phyloP scores from a whole-genome alignment of 2,329 filamentous ascomycete species.

The Dactylella cylindrospora region DNA sequence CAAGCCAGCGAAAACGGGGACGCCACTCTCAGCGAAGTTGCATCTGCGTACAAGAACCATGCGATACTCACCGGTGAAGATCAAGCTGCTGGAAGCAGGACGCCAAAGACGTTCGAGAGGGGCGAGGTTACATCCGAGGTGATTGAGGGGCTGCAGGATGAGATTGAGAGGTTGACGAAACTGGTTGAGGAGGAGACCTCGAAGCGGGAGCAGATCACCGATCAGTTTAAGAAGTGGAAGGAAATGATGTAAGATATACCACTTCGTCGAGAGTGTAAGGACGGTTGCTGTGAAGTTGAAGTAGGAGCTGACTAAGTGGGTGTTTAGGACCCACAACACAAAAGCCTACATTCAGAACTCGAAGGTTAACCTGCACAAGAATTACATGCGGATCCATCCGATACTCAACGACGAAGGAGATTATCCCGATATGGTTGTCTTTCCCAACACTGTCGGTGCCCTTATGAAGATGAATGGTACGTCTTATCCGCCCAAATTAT shows the following conservation, averaged over 20 bases:
- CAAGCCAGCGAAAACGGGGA: constrained; percentile 38
- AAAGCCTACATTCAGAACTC: constrained; percentile 43
- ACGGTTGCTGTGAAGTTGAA: not conserved
- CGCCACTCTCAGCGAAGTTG: constrained; percentile 28
- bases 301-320: not conserved
- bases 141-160: constrained; percentile 32
- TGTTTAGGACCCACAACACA: constrained; percentile 38
- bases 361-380: constrained; percentile 39
- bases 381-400: constrained; percentile 41
- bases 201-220: constrained; percentile 30
- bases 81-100: constrained; percentile 19
- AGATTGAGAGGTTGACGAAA: constrained; percentile 35
- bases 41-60: constrained; percentile 37
- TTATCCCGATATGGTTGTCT: constrained; percentile 37
- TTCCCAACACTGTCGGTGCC: constrained; percentile 33
- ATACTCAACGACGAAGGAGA: constrained; percentile 34
- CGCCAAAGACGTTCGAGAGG: constrained; percentile 36
- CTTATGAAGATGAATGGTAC: constrained; percentile 44
- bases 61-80: constrained; percentile 18
- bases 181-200: constrained; percentile 23
- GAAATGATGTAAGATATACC: constrained; percentile 39
- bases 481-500: not conserved
- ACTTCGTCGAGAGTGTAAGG: too few relatives aligned
- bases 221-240: constrained; percentile 25
- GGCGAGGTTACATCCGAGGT: constrained; percentile 41